These are phyloP conservation scores for Plantago coronopus DNA, from an alignment of 305 asterid genomes.

Conservation along the genomic window DNA sequence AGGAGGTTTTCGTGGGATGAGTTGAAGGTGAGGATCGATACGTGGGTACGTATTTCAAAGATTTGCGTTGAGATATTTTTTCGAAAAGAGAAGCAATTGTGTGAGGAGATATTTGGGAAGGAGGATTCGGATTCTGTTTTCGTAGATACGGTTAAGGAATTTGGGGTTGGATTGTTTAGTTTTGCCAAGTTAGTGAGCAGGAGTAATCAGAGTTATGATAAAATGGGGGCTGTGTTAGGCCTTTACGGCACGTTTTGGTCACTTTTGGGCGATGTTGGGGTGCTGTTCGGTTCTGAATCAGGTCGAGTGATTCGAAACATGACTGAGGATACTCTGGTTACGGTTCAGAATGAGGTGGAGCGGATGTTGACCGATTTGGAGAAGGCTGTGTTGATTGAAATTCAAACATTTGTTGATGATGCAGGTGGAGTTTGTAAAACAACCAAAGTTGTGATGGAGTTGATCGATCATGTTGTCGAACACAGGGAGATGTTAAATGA, in stretches of 20 bases:
- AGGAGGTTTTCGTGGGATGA: constrained; percentile 29
- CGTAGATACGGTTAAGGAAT: constrained; percentile 38
- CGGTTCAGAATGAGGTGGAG: constrained; percentile 33
- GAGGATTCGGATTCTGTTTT: constrained; percentile 27
- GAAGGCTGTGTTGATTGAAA: constrained; percentile 27
- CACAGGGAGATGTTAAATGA: constrained; percentile 26
- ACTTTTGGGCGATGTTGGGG: constrained; percentile 22
- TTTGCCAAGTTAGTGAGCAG: constrained; percentile 41
- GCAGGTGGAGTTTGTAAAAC: constrained; percentile 33
- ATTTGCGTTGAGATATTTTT: constrained; percentile 42
- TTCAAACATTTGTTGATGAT: constrained; percentile 5
- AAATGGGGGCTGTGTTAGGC: constrained; percentile 34
- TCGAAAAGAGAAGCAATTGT: constrained; percentile 40
- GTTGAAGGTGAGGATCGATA: constrained; percentile 41
- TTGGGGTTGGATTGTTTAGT: constrained; percentile 32
- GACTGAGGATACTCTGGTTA: constrained; percentile 5
- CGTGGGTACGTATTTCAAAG: constrained; percentile 47
- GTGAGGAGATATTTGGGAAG: constrained; percentile 32
- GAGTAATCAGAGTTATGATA: constrained; percentile 33
- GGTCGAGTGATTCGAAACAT: constrained; percentile 28
- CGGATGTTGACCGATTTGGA: constrained; percentile 43
- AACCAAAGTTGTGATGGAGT: constrained; percentile 32
- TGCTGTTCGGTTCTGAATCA: constrained; percentile 29
- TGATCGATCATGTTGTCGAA: constrained; percentile 25
- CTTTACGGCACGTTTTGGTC: constrained; percentile 33